Percentiles rank a stretch among this genome's conserved stretches.
These are phyloP conservation scores for Penicillium crustosum DNA, from an alignment of 2,329 filamentous ascomycete species.

Conservation along the genomic window DNA sequence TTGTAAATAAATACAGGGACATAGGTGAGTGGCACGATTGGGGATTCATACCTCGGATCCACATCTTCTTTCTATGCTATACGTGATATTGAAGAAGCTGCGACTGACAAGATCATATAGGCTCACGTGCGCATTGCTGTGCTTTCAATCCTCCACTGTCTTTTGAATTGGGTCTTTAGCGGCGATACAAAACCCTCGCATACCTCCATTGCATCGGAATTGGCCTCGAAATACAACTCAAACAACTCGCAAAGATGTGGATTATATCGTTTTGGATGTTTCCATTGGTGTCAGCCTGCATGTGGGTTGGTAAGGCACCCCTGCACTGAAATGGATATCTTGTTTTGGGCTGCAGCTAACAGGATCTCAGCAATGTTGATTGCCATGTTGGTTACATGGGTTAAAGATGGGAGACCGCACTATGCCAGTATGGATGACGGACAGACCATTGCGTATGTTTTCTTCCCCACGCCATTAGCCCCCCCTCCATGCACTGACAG, in stretches of 20 bases:
- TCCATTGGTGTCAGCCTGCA: constrained; percentile 58
- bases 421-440: constrained; percentile 53
- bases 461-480: neutral
- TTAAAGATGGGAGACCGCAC: constrained; percentile 51
- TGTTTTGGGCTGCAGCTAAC: constrained; percentile 8
- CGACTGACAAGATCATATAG: constrained; percentile 1
- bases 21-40: constrained; percentile 1
- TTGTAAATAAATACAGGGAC: constrained; percentile 2
- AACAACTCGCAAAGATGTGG: constrained; percentile 37
- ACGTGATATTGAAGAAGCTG: neutral
- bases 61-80: neutral
- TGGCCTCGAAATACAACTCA: neutral
- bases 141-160: neutral
- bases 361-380: constrained; percentile 54
- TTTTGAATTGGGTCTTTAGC: neutral
- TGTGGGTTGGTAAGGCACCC: constrained; percentile 51
- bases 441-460: constrained; percentile 57
- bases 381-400: constrained; percentile 60
- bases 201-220: neutral
- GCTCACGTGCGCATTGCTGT: neutral
- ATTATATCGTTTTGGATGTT: constrained; percentile 54
- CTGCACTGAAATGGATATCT: neutral
- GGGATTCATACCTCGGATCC: neutral
- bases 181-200: neutral
- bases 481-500: constrained; percentile 1